A percentile compares a stretch with the other conserved stretches of the same genome.
These are phyloP conservation scores for Backusella sp. DNA, from an alignment of 192 early-diverging fungal species.

Conservation along the genomic window DNA sequence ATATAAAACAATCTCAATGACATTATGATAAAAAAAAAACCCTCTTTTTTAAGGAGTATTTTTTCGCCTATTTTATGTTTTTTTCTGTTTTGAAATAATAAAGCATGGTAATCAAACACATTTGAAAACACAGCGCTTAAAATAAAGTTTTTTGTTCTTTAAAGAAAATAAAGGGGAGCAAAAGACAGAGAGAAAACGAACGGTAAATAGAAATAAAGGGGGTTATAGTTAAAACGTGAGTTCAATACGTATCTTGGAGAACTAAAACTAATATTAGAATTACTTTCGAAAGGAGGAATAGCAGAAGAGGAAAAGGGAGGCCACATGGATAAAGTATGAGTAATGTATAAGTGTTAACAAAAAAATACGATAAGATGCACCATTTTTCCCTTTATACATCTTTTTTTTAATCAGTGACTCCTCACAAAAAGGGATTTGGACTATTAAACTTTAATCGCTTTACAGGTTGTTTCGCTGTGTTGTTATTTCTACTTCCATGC, in stretches of 20 bases:
- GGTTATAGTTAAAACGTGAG: not conserved
- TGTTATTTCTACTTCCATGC: not conserved
- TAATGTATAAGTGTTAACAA: not conserved
- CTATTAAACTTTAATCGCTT: not conserved
- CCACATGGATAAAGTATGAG: constrained; percentile 1
- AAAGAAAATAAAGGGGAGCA: not conserved
- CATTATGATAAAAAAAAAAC: not conserved
- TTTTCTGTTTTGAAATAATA: not conserved
- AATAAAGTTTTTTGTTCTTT: not conserved
- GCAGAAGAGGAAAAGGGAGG: not conserved
- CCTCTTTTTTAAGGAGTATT: constrained; percentile 6
- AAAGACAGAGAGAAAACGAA: not conserved
- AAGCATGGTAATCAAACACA: not conserved
- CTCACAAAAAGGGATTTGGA: not conserved
- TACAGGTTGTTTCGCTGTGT: not conserved
- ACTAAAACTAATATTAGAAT: not conserved
- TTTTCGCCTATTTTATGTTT: not conserved
- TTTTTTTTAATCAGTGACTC: not conserved
- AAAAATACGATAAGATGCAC: not conserved
- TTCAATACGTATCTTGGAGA: not conserved
- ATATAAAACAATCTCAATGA: not conserved
- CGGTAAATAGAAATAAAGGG: not conserved
- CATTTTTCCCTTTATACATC: not conserved
- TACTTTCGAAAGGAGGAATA: not conserved
- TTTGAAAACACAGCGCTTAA: not conserved